A percentile compares a stretch with the other conserved stretches of the same genome.
phyloP scores from a whole-genome alignment of 495 filamentous ascomycete species.

The Sphaerosporella brunnea region DNA sequence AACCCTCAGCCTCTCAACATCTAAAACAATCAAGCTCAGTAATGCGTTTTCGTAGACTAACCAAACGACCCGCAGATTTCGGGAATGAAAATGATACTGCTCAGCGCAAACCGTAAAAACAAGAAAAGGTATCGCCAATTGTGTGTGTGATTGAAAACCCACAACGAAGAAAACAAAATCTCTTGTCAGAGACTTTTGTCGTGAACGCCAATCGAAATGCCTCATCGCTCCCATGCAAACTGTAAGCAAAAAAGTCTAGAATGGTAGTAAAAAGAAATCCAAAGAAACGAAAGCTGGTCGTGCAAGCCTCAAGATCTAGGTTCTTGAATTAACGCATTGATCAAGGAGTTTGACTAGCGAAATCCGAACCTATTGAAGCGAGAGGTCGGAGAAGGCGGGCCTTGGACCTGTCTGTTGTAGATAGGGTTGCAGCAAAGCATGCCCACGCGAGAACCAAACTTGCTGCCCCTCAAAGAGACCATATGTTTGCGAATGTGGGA shows the following conservation, averaged over 20 bases:
- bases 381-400: conserved; percentile 21
- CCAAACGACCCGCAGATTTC: conserved; percentile 8
- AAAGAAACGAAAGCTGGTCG: not conserved
- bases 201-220: conserved; percentile 7
- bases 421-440: conserved; percentile 93
- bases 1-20: too few relatives aligned
- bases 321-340: conserved; percentile 3
- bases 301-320: conserved; percentile 1
- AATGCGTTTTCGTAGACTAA: conserved; percentile 4
- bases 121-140: conserved; percentile 2
- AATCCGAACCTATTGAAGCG: conserved; percentile 24
- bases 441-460: conserved; percentile 92
- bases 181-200: conserved; percentile 7
- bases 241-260: conserved; percentile 5
- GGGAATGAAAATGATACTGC: conserved; percentile 9
- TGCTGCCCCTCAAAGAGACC: conserved; percentile 95
- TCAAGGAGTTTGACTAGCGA: conserved; percentile 11
- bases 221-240: not conserved
- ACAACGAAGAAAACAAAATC: conserved; percentile 5
- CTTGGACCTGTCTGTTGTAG: conserved; percentile 19
- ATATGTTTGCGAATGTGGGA: conserved; percentile 95
- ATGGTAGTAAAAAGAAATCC: conserved; percentile 43
- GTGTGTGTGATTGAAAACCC: not conserved
- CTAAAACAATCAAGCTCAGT: not conserved
- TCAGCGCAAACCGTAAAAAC: not conserved